Conservation (phyloP, 2,329 filamentous ascomycete species). For the Ophiostoma triangulosporum region DNA sequence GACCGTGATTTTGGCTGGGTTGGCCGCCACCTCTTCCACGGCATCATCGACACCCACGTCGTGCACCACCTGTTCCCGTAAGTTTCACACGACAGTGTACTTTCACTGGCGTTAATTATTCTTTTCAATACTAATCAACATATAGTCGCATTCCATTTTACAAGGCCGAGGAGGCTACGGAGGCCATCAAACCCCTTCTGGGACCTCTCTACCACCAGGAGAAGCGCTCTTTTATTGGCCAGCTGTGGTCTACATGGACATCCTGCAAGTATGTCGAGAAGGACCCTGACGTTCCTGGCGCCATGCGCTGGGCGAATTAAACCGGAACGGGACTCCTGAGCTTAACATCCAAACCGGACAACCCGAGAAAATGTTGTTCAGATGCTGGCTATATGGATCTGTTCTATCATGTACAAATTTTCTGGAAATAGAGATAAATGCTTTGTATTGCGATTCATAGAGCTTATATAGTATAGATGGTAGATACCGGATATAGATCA, state of each 20-base stretch:
- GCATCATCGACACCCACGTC: slow-evolving; percentile 92
- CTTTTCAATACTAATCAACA: slow-evolving; percentile 13
- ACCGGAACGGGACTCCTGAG: neutral
- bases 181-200: slow-evolving; percentile 61
- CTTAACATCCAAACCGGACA: too few species aligned
- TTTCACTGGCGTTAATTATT: too few species aligned
- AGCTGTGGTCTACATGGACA: slow-evolving; percentile 32
- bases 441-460: neutral
- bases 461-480: slow-evolving; percentile 1
- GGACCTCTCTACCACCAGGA: slow-evolving; percentile 86
- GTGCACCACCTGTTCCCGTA: slow-evolving; percentile 76
- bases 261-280: slow-evolving; percentile 34
- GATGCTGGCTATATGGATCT: neutral
- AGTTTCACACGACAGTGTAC: slow-evolving; percentile 14
- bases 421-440: neutral
- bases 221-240: slow-evolving; percentile 32
- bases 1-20: slow-evolving; percentile 95
- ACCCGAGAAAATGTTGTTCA: neutral
- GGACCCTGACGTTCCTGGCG: slow-evolving; percentile 23
- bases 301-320: slow-evolving; percentile 23
- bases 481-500: neutral
- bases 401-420: neutral
- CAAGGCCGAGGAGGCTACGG: slow-evolving; percentile 16
- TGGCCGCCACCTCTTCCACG: slow-evolving; percentile 76
- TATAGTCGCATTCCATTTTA: slow-evolving; percentile 66